These are phyloP conservation scores for Leptodermis oblonga DNA, from an alignment of 257 asterid species.

Conservation along the genomic window DNA sequence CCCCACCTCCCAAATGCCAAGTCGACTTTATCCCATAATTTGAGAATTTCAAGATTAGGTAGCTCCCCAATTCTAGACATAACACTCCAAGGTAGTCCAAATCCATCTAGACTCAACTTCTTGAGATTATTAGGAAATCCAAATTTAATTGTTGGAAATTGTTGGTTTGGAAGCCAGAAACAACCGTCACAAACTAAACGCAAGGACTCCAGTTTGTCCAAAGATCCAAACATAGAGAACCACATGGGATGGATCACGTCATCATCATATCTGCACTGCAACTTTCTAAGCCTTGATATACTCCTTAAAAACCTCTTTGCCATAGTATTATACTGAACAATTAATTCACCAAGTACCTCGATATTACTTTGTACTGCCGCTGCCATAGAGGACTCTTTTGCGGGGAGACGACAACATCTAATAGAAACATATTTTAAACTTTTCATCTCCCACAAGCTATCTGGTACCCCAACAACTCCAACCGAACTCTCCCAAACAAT, in stretches of 20 bases:
- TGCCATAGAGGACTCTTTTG: not conserved
- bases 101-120: not conserved
- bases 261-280: not conserved
- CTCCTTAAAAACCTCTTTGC: not conserved
- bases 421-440: not conserved
- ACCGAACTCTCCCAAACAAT: no score
- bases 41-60: conserved; percentile 3
- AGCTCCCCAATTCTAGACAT: not conserved
- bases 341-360: not conserved
- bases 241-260: not conserved
- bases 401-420: not conserved
- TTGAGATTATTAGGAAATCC: not conserved
- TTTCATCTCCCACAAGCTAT: not conserved
- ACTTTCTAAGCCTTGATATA: not conserved
- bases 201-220: not conserved
- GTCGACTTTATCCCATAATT: not conserved
- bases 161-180: not conserved
- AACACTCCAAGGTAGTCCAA: conserved; percentile 1
- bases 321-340: not conserved
- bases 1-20: conserved; percentile 2
- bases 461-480: not conserved
- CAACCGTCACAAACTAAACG: not conserved
- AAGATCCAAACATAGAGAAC: not conserved
- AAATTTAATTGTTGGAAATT: not conserved
- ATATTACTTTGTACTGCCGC: not conserved